Evolutionary conservation across 306 rosid species (phyloP).

Genomic region (Rosa rugosa): DNA sequence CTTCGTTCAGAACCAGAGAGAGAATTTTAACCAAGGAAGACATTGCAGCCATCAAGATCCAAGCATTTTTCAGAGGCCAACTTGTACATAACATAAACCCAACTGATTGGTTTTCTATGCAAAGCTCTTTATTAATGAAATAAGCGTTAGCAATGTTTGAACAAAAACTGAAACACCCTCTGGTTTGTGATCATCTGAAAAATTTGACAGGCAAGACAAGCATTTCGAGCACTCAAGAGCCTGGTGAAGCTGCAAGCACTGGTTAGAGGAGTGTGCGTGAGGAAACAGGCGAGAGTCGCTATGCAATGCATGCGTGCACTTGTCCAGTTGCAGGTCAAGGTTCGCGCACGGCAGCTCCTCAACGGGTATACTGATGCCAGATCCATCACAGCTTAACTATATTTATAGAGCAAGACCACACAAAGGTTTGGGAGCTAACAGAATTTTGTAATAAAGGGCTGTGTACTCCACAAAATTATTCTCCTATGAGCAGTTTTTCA

Average conservation of each 20-base stretch:
- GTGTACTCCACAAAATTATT: not conserved
- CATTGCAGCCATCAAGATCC: conserved; percentile 65
- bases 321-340: conserved; percentile 65
- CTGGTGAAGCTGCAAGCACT: conserved; percentile 87
- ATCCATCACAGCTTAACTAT: not conserved
- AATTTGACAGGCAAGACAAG: conserved; percentile 65
- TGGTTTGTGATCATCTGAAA: conserved; percentile 1
- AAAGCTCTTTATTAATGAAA: not conserved
- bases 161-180: not conserved
- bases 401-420: not conserved
- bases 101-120: not conserved
- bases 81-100: conserved; percentile 49
- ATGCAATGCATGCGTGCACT: conserved; percentile 76
- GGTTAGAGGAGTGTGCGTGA: conserved; percentile 63
- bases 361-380: not conserved
- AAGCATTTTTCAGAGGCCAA: conserved; percentile 80
- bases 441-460: not conserved
- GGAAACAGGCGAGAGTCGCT: conserved; percentile 71
- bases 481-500: not conserved
- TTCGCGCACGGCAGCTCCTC: conserved; percentile 71
- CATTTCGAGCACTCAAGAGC: conserved; percentile 63
- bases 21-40: conserved; percentile 33
- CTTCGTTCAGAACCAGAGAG: not conserved
- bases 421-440: not conserved
- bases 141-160: not conserved